Percentiles rank a stretch among this genome's conserved stretches.
These are phyloP conservation scores for Rhizopus sp. DNA, from an alignment of 371 early-diverging fungal genomes.

Conservation along the genomic window DNA sequence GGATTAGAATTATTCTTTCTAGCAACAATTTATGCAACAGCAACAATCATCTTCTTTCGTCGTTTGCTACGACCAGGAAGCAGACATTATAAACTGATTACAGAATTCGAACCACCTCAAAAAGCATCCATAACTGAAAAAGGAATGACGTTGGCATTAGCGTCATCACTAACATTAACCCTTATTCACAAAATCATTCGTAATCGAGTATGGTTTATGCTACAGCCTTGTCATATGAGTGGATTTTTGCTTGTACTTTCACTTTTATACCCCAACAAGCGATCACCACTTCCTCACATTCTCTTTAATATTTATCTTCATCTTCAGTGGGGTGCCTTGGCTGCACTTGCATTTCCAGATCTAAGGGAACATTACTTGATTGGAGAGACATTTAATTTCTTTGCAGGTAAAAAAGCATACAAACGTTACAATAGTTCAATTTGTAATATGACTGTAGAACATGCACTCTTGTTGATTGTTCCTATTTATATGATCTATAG, in stretches of 20 bases:
- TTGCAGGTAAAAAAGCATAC: slow-evolving; percentile 45
- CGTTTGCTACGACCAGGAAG: slow-evolving; percentile 51
- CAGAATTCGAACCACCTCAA: slow-evolving; percentile 32
- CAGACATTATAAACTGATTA: slow-evolving; percentile 33
- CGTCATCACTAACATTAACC: slow-evolving; percentile 49
- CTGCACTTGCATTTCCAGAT: slow-evolving; percentile 63
- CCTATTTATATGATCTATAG: slow-evolving; percentile 64
- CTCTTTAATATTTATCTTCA: slow-evolving; percentile 64
- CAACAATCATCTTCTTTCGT: slow-evolving; percentile 43
- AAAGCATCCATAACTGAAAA: slow-evolving; percentile 51
- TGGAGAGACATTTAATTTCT: slow-evolving; percentile 65
- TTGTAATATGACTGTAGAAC: slow-evolving; percentile 38
- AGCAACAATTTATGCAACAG: slow-evolving; percentile 43
- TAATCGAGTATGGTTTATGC: slow-evolving; percentile 51
- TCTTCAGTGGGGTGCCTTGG: slow-evolving; percentile 66
- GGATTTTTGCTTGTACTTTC: slow-evolving; percentile 54
- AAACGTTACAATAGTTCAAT: neutral
- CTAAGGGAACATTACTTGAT: slow-evolving; percentile 53
- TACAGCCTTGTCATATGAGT: slow-evolving; percentile 70
- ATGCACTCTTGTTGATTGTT: slow-evolving; percentile 51
- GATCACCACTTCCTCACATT: slow-evolving; percentile 52
- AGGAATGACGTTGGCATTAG: slow-evolving; percentile 38
- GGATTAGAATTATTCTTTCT: slow-evolving; percentile 55
- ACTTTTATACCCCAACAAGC: slow-evolving; percentile 48
- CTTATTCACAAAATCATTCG: slow-evolving; percentile 55